Evolutionary conservation across 768 basidiomycete species (phyloP), one percentile per base, ranked within the genome.

Genomic region (Boletus rex-veris): DNA sequence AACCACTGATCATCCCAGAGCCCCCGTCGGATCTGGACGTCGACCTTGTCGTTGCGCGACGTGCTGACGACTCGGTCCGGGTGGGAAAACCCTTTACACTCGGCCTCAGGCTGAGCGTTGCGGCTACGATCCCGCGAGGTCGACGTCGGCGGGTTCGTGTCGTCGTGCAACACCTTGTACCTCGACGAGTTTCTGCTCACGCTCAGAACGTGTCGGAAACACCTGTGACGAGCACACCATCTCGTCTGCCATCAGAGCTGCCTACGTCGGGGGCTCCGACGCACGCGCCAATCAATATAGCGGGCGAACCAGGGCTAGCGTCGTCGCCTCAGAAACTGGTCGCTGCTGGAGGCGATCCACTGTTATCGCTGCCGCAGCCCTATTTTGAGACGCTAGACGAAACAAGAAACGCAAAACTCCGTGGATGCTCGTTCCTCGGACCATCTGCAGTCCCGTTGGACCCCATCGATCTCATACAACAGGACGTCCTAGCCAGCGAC

Each of bases 91-190:
- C 86, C 0, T 90, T 92, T 61, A 74, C 70, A 2, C 73, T 90
- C 42, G 63, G 69, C 11, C 80, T 85, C 45, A 73, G 77, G 3
- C 70, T 90, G 14, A 76, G 77, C 21, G 64, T 86, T 26, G 76
- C 81, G 4, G 77, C 78, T 9, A 58, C 69, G 7, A 61, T 79
- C n/a, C 75, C 76, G 4, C 63, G 33, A 2, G 58, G 5, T 55
- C 71, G 33, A 67, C 62, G 66, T 24, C 72, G 73, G 43, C 77
- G 84, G 21, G 64, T 73, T 7, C 58, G 85, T 26, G 68, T 91
- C 26, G 85, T 77, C 16, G 75, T 90, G 7, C 90, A 92, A 60
- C 86, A 88, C 60, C 69, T 88, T 14, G 76, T 78, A 41, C 76
- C 78, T 18, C 73, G 74, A 15, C 74, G 67, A 10, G 56, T 58